Percentiles rank a stretch among this genome's conserved stretches.
phyloP scores from a whole-genome alignment of 176 grass and related monocot species.

The Eleusine indica region DNA sequence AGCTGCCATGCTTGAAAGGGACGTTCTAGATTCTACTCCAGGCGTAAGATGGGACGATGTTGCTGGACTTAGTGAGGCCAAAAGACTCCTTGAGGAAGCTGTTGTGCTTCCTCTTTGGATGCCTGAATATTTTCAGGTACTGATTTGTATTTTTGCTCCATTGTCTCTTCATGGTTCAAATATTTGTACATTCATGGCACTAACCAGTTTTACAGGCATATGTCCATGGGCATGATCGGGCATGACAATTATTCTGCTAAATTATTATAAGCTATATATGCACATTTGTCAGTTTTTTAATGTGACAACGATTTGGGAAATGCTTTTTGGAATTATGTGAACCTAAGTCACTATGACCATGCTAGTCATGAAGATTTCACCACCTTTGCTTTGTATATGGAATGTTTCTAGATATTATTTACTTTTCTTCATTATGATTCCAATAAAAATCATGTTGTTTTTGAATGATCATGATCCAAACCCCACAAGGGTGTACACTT shows the following conservation, averaged over 20 bases:
- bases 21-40: constrained; percentile 91
- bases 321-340: not conserved
- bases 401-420: not conserved
- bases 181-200: constrained; percentile 21
- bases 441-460: not conserved
- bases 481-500: not conserved
- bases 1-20: constrained; percentile 98
- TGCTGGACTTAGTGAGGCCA: constrained; percentile 86
- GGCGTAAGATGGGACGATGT: constrained; percentile 99
- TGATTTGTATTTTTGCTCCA: constrained; percentile 30
- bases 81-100: constrained; percentile 93
- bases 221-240: constrained; percentile 5
- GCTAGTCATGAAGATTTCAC: constrained; percentile 7
- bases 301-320: not conserved
- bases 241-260: constrained; percentile 20
- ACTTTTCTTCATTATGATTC: constrained; percentile 2
- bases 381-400: constrained; percentile 35
- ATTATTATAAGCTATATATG: constrained; percentile 9
- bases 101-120: constrained; percentile 95
- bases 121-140: constrained; percentile 97
- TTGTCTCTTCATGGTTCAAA: not conserved
- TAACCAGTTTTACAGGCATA: not conserved
- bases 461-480: constrained; percentile 5
- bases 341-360: constrained; percentile 5
- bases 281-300: not conserved